These are phyloP conservation scores for Lactarius deliciosus DNA, from an alignment of 768 basidiomycete species.

Conservation along the genomic window DNA sequence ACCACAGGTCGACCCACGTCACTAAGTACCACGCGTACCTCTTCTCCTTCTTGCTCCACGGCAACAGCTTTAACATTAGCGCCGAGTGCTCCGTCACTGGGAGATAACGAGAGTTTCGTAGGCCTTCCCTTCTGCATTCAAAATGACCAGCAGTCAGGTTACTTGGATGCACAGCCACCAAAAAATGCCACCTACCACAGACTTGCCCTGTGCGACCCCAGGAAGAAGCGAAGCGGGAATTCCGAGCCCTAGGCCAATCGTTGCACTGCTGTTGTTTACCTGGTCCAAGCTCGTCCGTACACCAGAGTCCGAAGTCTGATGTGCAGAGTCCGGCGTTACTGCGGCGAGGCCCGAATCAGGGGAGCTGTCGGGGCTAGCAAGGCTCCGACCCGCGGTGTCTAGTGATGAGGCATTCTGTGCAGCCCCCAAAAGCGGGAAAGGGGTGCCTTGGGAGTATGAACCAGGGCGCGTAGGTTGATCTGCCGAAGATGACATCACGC, in stretches of 20 bases:
- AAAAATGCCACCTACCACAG: constrained; percentile 5
- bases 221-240: constrained; percentile 26
- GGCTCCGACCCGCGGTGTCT: constrained; percentile 31
- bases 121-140: constrained; percentile 47
- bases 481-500: constrained; percentile 45
- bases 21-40: constrained; percentile 61
- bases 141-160: constrained; percentile 8
- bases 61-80: constrained; percentile 39
- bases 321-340: constrained; percentile 6
- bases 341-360: constrained; percentile 29
- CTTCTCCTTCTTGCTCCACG: constrained; percentile 38
- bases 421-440: constrained; percentile 25
- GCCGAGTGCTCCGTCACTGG: constrained; percentile 60
- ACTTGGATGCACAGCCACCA: not conserved
- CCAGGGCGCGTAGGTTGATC: constrained; percentile 40
- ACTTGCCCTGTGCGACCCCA: not conserved
- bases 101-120: constrained; percentile 52
- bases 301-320: constrained; percentile 27
- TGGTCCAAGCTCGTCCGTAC: constrained; percentile 12
- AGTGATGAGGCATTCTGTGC: constrained; percentile 23
- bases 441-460: constrained; percentile 36
- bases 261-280: constrained; percentile 22
- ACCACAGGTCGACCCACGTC: constrained; percentile 50
- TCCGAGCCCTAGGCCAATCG: constrained; percentile 37
- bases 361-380: constrained; percentile 39